phyloP scores from a whole-genome alignment of 2,329 filamentous ascomycete genomes.

The Aspergillus flavus region DNA sequence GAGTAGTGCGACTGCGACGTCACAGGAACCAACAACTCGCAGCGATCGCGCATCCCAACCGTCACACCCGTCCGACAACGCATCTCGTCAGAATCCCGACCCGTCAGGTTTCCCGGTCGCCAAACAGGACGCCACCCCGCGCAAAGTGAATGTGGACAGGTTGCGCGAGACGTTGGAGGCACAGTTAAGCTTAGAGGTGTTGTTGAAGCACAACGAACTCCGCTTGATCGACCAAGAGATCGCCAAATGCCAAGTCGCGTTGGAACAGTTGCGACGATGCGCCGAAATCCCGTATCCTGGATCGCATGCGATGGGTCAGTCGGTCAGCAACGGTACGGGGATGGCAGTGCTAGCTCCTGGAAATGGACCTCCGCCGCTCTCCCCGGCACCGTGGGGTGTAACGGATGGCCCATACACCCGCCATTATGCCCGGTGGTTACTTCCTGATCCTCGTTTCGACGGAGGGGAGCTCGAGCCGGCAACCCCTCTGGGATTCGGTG shows the following conservation, averaged over 20 bases:
- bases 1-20: conserved; percentile 13
- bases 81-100: conserved; percentile 9
- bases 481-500: conserved; percentile 22
- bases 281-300: conserved; percentile 88
- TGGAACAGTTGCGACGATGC: conserved; percentile 92
- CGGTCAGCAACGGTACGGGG: conserved; percentile 75
- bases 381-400: conserved; percentile 87
- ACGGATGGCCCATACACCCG: conserved; percentile 89
- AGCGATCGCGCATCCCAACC: conserved; percentile 16
- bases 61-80: neutral
- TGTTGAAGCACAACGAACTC: conserved; percentile 92
- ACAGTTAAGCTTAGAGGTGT: conserved; percentile 86
- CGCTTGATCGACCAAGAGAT: conserved; percentile 94
- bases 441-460: conserved; percentile 86
- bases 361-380: conserved; percentile 69
- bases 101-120: conserved; percentile 15
- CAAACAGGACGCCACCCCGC: conserved; percentile 21
- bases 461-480: conserved; percentile 51
- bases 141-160: conserved; percentile 44
- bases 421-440: conserved; percentile 94
- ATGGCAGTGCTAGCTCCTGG: conserved; percentile 64
- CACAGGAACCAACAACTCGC: conserved; percentile 15
- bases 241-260: conserved; percentile 88
- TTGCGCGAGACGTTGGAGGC: conserved; percentile 76
- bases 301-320: conserved; percentile 58